These are phyloP conservation scores for Candida albicans DNA, from an alignment of 1,139 yeast species.

Conservation along the genomic window DNA sequence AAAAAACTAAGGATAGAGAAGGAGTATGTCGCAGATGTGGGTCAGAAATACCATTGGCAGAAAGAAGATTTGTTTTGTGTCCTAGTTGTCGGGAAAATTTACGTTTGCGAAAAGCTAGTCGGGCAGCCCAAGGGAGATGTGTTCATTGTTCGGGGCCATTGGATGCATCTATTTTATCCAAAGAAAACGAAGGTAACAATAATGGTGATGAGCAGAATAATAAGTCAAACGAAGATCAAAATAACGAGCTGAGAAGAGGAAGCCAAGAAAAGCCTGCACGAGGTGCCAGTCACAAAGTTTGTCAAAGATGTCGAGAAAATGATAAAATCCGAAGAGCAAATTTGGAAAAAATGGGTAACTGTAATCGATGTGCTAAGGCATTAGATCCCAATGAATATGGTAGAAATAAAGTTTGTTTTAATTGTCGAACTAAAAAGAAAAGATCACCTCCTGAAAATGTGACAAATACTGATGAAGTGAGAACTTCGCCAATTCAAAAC, in stretches of 20 bases:
- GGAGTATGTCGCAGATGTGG: constrained; percentile 72
- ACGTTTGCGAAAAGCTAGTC: constrained; percentile 53
- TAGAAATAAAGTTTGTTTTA: constrained; percentile 55
- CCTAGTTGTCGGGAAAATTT: constrained; percentile 57
- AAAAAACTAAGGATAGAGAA: constrained; percentile 55
- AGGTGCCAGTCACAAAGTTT: constrained; percentile 48
- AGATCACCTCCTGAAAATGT: constrained; percentile 15
- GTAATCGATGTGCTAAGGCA: constrained; percentile 60
- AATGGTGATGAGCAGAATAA: constrained; percentile 3
- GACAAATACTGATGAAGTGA: neutral
- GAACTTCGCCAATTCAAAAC: constrained; percentile 1
- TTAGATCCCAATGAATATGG: constrained; percentile 46
- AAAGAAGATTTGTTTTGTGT: constrained; percentile 56
- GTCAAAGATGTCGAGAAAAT: constrained; percentile 61
- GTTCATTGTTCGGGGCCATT: constrained; percentile 68
- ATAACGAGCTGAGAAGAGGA: constrained; percentile 8
- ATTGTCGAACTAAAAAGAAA: constrained; percentile 56
- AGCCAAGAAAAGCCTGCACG: constrained; percentile 1
- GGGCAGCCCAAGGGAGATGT: constrained; percentile 65
- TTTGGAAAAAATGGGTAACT: constrained; percentile 57
- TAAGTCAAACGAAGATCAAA: constrained; percentile 12
- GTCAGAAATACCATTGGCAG: constrained; percentile 48
- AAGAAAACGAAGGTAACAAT: constrained; percentile 9
- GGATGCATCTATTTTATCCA: constrained; percentile 41
- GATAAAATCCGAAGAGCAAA: constrained; percentile 58